phyloP scores from a whole-genome alignment of 2,329 filamentous ascomycete genomes.

The Pyrenophora graminea region DNA sequence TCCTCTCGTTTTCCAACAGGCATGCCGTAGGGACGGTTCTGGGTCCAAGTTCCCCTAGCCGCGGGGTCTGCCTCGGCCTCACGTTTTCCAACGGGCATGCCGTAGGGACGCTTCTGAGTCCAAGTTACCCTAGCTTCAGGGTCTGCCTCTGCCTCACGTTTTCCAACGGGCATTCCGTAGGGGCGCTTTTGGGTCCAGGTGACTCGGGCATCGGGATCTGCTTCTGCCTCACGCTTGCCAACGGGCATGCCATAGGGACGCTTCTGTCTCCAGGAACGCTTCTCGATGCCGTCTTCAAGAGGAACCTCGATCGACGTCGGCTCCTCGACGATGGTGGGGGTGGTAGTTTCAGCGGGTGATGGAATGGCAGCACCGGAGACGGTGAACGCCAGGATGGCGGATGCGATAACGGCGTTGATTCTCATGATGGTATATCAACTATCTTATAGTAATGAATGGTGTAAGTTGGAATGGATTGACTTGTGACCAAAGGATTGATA shows the following conservation, averaged over 20 bases:
- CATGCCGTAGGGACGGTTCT: slow-evolving; percentile 16
- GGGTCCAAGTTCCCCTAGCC: too few relatives aligned
- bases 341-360: slow-evolving; percentile 27
- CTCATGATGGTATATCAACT: slow-evolving; percentile 51
- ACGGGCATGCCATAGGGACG: slow-evolving; percentile 20
- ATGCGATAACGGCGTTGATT: slow-evolving; percentile 50
- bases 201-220: slow-evolving; percentile 12
- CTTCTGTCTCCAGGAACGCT: too few relatives aligned
- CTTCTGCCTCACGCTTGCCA: slow-evolving; percentile 42
- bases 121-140: slow-evolving; percentile 20
- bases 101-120: slow-evolving; percentile 12
- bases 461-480: slow-evolving; percentile 12
- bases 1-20: too few relatives aligned
- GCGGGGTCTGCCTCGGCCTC: slow-evolving; percentile 35
- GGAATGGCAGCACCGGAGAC: slow-evolving; percentile 48
- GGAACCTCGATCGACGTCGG: slow-evolving; percentile 1
- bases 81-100: slow-evolving; percentile 34
- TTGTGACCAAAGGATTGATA: slow-evolving; percentile 11
- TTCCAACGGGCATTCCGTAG: slow-evolving; percentile 25
- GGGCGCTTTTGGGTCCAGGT: background rate
- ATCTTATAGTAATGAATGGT: slow-evolving; percentile 24
- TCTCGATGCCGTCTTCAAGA: background rate
- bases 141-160: slow-evolving; percentile 28
- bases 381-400: slow-evolving; percentile 49
- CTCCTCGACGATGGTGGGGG: slow-evolving; percentile 9